Conservation (phyloP, 1,139 yeast genomes). For the Candida sanyaensis region DNA sequence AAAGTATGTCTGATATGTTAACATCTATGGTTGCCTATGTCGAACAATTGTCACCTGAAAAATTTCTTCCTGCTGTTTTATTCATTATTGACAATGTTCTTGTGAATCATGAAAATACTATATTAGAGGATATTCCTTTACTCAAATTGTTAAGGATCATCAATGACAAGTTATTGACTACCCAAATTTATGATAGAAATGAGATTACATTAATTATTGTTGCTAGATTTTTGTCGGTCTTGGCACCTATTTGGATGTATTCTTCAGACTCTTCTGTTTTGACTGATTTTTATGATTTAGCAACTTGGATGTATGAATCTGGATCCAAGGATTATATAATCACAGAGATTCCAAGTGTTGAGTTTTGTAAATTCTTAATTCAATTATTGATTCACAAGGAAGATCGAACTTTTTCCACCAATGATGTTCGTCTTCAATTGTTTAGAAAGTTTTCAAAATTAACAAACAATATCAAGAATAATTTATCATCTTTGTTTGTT, state of each 20-base stretch:
- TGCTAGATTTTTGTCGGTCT: conserved; percentile 23
- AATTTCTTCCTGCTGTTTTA: conserved; percentile 9
- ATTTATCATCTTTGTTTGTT: conserved; percentile 6
- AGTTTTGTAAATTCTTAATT: conserved; percentile 21
- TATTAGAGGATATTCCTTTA: conserved; percentile 7
- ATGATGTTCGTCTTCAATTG: conserved; percentile 5
- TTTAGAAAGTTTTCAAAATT: conserved; percentile 12
- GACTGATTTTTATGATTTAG: conserved; percentile 38
- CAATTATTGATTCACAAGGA: conserved; percentile 12
- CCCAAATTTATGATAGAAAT: conserved; percentile 31
- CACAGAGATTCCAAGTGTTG: conserved; percentile 21
- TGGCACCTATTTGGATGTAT: conserved; percentile 15
- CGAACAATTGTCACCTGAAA: conserved; percentile 7
- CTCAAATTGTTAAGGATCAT: conserved; percentile 24
- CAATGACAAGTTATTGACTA: conserved; percentile 32
- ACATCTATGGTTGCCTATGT: conserved; percentile 3
- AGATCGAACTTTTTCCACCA: conserved; percentile 8
- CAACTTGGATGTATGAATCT: conserved; percentile 33
- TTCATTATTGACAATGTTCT: conserved; percentile 6
- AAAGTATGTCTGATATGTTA: conserved; percentile 6
- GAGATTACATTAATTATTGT: conserved; percentile 33
- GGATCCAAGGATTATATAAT: conserved; percentile 28
- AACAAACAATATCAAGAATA: conserved; percentile 19
- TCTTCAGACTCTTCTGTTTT: conserved; percentile 19
- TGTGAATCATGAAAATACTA: neutral